These are phyloP conservation scores for Solanum bukasovii DNA, from an alignment of 257 asterid genomes.

Conservation along the genomic window DNA sequence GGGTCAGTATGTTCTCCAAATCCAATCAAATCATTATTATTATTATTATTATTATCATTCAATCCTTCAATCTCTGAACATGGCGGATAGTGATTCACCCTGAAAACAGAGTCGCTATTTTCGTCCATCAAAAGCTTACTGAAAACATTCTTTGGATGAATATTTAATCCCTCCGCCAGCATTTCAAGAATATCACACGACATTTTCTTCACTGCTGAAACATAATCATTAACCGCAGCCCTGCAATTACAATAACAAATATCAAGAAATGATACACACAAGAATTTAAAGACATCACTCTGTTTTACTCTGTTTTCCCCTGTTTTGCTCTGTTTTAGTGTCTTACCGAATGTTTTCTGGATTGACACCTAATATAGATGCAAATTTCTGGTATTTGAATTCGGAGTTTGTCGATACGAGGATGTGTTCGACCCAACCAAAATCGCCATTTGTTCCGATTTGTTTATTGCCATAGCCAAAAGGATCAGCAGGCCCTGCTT, in stretches of 20 bases:
- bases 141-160: slow-evolving; percentile 23
- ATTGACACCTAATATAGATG: slow-evolving; percentile 43
- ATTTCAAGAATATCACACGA: slow-evolving; percentile 47
- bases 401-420: slow-evolving; percentile 39
- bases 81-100: slow-evolving; percentile 66
- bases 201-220: slow-evolving; percentile 41
- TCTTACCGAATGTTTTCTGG: slow-evolving; percentile 48
- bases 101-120: slow-evolving; percentile 52
- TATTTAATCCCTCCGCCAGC: slow-evolving; percentile 46
- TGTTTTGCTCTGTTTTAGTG: background rate
- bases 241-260: background rate
- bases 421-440: slow-evolving; percentile 65
- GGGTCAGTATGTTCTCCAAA: slow-evolving; percentile 89
- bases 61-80: slow-evolving; percentile 28
- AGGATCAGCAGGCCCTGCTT: slow-evolving; percentile 61
- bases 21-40: slow-evolving; percentile 28
- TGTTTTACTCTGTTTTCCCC: too few relatives aligned
- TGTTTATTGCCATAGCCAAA: slow-evolving; percentile 65
- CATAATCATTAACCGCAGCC: slow-evolving; percentile 26
- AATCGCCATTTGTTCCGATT: slow-evolving; percentile 56
- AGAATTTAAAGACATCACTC: too few relatives aligned
- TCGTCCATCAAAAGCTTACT: slow-evolving; percentile 51
- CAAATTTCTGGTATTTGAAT: slow-evolving; percentile 28
- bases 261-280: background rate
- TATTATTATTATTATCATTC: background rate